Evolutionary conservation across 176 grass and related monocot species (phyloP), one percentile per base, ranked within the genome.

Genomic region (Oryza punctata): DNA sequence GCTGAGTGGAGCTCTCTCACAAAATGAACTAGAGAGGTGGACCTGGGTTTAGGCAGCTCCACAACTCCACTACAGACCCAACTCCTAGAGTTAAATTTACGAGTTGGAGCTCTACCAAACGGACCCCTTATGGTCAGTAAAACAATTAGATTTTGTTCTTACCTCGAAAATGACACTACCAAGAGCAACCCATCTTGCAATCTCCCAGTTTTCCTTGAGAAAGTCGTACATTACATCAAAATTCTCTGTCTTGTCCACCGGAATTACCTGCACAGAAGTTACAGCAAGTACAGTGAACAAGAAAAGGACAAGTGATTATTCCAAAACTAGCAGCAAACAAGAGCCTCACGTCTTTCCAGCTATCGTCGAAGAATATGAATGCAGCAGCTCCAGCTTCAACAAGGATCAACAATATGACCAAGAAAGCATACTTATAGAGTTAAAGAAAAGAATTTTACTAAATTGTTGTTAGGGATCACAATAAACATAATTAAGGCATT

Each of bases 311-410:
- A 52, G 11, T 16, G 46, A 45, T 26, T 67, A 24, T 67, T 84
- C 33, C 28, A 13, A 61, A 83, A 59, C 35, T 32, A 78, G 46
- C 12, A 76, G 41, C 23, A 37, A 76, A 72, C n/a, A 78, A 50
- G 73, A 84, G 61, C 35, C 85, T 91, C 90, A 98, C 96, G 87
- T 98, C 96, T 91, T 95, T 98, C 96, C 96, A 98, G 82, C 91
- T 92, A 49, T 98, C 85, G 66, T 98, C 91, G 65, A 98, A 98
- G 89, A 95, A 98, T 81, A 98, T 98, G 88, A 98, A 98, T 60
- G 92, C 96, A 63, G 96, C 93, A 85, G 91, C 93, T 77, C 87
- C 91, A 86, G 83, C 77, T 70, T 98, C 96, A 78, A 84, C 89
- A 78, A 93, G 70, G 64, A 98, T 74, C 87, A 95, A 87, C 88